A percentile compares a stretch with the other conserved stretches of the same genome.
Evolutionary conservation across 2,329 filamentous ascomycete species (phyloP).

Genomic region (Leptographium wingfieldii): DNA sequence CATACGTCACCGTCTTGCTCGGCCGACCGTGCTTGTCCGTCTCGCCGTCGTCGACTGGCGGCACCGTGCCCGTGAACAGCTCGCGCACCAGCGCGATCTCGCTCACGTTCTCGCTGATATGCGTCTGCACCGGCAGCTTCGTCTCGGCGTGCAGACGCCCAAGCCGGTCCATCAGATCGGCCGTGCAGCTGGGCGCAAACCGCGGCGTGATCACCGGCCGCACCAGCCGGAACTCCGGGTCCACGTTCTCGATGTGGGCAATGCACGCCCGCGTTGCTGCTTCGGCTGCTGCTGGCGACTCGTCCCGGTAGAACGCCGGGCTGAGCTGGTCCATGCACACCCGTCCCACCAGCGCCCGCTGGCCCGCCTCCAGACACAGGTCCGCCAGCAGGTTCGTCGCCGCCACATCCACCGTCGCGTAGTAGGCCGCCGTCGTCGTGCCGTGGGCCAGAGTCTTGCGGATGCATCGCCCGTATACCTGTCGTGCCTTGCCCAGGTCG

Average conservation of each 20-base stretch:
- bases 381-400: slow-evolving; percentile 86
- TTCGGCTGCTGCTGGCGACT: slow-evolving; percentile 44
- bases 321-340: slow-evolving; percentile 87
- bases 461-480: slow-evolving; percentile 68
- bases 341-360: slow-evolving; percentile 80
- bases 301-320: slow-evolving; percentile 71
- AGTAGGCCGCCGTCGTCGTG: slow-evolving; percentile 92
- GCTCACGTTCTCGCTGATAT: slow-evolving; percentile 69
- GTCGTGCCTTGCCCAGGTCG: slow-evolving; percentile 46
- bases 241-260: slow-evolving; percentile 51
- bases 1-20: slow-evolving; percentile 39
- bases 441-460: slow-evolving; percentile 73
- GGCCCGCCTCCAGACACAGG: slow-evolving; percentile 66
- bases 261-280: slow-evolving; percentile 46
- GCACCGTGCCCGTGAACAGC: slow-evolving; percentile 40
- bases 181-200: slow-evolving; percentile 52
- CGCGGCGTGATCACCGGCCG: slow-evolving; percentile 67
- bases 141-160: slow-evolving; percentile 51
- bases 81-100: slow-evolving; percentile 60
- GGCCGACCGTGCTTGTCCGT: background rate
- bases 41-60: slow-evolving; percentile 18
- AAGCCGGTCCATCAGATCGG: slow-evolving; percentile 47
- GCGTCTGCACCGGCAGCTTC: slow-evolving; percentile 67
- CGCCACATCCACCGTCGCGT: slow-evolving; percentile 73
- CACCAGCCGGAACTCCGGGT: slow-evolving; percentile 52